A percentile compares a stretch with the other conserved stretches of the same genome.
phyloP scores from a whole-genome alignment of 805 yeast species.

The Schizosaccharomyces lindneri region DNA sequence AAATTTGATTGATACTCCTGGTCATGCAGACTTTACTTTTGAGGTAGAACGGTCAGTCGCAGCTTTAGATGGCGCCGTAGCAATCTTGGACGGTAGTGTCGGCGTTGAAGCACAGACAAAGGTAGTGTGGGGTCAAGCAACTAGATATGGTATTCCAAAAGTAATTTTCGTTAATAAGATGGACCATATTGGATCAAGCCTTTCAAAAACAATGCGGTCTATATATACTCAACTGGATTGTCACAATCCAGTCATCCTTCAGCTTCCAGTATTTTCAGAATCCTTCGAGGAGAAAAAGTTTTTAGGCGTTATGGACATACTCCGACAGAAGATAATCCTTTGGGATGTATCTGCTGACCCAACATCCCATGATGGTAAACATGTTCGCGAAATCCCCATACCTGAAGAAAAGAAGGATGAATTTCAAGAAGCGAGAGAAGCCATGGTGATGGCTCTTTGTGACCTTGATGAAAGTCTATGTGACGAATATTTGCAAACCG shows the following conservation, averaged over 20 bases:
- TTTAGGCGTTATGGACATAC: constrained; percentile 51
- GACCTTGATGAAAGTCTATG: constrained; percentile 59
- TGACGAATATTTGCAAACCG: constrained; percentile 51
- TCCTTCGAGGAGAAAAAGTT: constrained; percentile 22
- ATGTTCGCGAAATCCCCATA: constrained; percentile 30
- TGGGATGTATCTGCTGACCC: constrained; percentile 12
- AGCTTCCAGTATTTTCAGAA: constrained; percentile 10
- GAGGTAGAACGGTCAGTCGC: constrained; percentile 77
- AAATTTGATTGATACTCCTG: constrained; percentile 89
- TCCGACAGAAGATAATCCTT: constrained; percentile 31
- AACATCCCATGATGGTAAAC: constrained; percentile 9
- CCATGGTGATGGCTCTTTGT: constrained; percentile 61
- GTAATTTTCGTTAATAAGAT: constrained; percentile 72
- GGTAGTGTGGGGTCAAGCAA: constrained; percentile 70
- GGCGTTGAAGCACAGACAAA: constrained; percentile 98
- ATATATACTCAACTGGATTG: constrained; percentile 40
- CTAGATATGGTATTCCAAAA: constrained; percentile 35
- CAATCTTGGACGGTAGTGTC: constrained; percentile 82
- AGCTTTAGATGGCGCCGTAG: constrained; percentile 83
- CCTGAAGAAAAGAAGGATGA: constrained; percentile 18
- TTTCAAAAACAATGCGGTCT: constrained; percentile 68
- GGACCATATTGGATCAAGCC: constrained; percentile 94
- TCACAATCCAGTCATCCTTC: neutral
- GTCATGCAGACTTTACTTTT: constrained; percentile 91
- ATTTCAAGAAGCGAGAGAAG: constrained; percentile 34